Evolutionary conservation across 2,329 filamentous ascomycete genomes (phyloP), one percentile per base, ranked within the genome.

Genomic region (Blumeriella jaapii): DNA sequence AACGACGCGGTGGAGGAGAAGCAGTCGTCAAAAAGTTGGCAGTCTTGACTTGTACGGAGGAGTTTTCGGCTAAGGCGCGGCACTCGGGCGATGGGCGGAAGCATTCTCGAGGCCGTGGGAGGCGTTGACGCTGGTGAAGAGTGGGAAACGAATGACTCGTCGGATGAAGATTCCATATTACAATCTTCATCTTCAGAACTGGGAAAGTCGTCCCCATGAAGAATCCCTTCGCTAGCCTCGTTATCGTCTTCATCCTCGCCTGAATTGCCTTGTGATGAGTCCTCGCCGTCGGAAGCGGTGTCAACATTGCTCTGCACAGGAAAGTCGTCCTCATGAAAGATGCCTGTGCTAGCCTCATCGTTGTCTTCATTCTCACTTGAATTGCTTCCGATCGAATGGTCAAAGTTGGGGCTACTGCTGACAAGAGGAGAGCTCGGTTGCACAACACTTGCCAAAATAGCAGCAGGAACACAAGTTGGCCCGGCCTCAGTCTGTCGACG

Each of bases 1-100:
- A 36, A 39, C 27, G 40, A 36, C 11, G 41, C 24, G 13, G 8
- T 36, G 5, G 42, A 42, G 5, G 20, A 13, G 11, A 34, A 35
- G 9, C 39, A 44, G 16, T 42, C 41, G 22, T 45, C 39, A 29
- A 40, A 42, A 4, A 39, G 6, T 8, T 37, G 39, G 33, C 38
- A 44, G 15, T 42, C 30, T 5, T 40, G 31, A 19, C 17, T 40
- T 3, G 27, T 38, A 16, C 15, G 20, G 26, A 36, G 33, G 20
- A 39, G 13, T 11, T 36, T 45, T 20, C 42, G 31, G 12, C 28
- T 36, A 4, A 40, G 24, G 17, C 40, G 27, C 22, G 40, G 38
- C 13, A 14, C 38, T 12, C 39, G 36, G 16, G 28, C 15, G 13
- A 39, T 18, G 13, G 18, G 11, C 4, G 15, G 27, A 9, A 30